Evolutionary conservation across 2,329 filamentous ascomycete genomes (phyloP).

Genomic region (Microsporum canis): DNA sequence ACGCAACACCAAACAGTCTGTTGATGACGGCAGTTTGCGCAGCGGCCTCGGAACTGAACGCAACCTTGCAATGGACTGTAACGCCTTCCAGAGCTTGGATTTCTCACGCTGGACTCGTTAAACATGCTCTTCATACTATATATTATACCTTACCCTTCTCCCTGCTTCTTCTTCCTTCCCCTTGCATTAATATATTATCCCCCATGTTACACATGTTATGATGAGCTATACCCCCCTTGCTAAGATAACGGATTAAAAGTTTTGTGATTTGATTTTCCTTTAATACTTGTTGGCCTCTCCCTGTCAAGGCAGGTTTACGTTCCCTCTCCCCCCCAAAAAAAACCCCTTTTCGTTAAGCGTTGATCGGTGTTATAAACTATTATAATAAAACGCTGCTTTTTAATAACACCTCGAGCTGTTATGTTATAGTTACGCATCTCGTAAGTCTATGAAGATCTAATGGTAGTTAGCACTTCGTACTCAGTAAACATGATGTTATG

Average conservation of each 20-base stretch:
- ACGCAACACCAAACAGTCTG: conserved; percentile 30
- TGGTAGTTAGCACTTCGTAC: too few species aligned
- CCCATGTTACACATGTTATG: background rate
- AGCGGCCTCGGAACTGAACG: conserved; percentile 27
- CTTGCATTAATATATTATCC: background rate
- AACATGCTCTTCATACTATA: conserved; percentile 14
- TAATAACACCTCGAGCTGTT: background rate
- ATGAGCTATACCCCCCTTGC: background rate
- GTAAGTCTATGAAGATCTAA: too few species aligned
- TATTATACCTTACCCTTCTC: background rate
- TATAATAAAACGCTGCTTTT: background rate
- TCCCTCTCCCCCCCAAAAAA: background rate
- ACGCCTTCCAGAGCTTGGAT: conserved; percentile 31
- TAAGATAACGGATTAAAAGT: conserved; percentile 3
- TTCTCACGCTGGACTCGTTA: conserved; percentile 35
- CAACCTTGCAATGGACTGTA: conserved; percentile 28
- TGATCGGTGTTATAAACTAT: background rate
- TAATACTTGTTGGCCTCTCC: background rate
- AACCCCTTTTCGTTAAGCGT: background rate
- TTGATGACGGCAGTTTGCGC: conserved; percentile 25
- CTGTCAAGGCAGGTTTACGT: background rate
- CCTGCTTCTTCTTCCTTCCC: too few species aligned
- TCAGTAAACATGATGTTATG: too few species aligned
- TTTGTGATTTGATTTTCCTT: background rate
- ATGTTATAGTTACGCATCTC: too few species aligned